phyloP scores from a whole-genome alignment of 805 yeast genomes.

The Starmerella bacillaris region DNA sequence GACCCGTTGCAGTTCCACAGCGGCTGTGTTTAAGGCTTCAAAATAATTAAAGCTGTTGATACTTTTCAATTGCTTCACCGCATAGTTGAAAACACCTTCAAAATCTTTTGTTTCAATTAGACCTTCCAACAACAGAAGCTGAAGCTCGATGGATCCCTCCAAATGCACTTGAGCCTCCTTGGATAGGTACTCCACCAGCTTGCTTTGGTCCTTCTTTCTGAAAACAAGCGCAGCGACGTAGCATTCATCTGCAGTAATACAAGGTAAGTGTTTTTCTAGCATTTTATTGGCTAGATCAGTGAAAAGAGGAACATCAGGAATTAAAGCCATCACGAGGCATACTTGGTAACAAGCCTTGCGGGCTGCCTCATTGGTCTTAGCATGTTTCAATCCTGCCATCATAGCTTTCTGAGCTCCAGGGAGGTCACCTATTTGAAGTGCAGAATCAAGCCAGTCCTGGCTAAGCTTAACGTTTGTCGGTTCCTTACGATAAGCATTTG shows the following conservation, averaged over 20 bases:
- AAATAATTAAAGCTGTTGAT: conserved; percentile 69
- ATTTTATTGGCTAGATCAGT: conserved; percentile 45
- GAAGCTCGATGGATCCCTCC: conserved; percentile 42
- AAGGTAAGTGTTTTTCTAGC: conserved; percentile 36
- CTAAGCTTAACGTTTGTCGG: conserved; percentile 14
- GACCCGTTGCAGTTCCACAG: conserved; percentile 22
- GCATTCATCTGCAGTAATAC: conserved; percentile 43
- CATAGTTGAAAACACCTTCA: conserved; percentile 28
- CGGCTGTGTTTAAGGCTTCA: conserved; percentile 36
- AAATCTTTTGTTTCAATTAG: conserved; percentile 29
- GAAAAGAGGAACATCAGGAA: conserved; percentile 37
- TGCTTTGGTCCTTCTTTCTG: conserved; percentile 23
- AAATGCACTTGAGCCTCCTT: conserved; percentile 12
- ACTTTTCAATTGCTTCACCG: conserved; percentile 28
- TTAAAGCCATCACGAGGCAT: conserved; percentile 31
- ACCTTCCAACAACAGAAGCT: conserved; percentile 26
- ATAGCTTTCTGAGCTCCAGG: conserved; percentile 15
- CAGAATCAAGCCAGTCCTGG: conserved; percentile 14
- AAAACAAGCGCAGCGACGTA: conserved; percentile 41
- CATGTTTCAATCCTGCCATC: conserved; percentile 16
- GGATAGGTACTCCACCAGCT: conserved; percentile 22
- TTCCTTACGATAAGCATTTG: conserved; percentile 11
- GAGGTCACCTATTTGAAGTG: conserved; percentile 12
- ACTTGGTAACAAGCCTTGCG: conserved; percentile 15
- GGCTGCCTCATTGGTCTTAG: conserved; percentile 8